Conservation (phyloP, 2,329 filamentous ascomycete genomes). For the Trichoderma koningii region DNA sequence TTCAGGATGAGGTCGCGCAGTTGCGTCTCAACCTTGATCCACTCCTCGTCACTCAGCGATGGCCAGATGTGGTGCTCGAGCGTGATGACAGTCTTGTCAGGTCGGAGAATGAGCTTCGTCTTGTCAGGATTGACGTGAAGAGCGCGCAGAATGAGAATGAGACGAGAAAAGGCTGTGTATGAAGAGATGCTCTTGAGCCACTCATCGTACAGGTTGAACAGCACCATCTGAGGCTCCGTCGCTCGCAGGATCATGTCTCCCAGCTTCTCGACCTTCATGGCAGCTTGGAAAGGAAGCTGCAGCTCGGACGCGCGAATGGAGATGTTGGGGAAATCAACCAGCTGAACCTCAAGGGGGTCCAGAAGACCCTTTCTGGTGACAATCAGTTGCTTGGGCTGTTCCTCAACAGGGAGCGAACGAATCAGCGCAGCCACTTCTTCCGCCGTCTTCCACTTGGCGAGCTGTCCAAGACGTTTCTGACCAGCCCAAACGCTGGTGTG, state of each 20-base stretch:
- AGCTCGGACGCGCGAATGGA: slow-evolving; percentile 96
- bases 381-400: slow-evolving; percentile 98
- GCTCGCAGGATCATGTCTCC: slow-evolving; percentile 98
- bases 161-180: slow-evolving; percentile 95
- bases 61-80: slow-evolving; percentile 99
- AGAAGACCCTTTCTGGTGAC: slow-evolving; percentile 96
- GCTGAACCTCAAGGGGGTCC: slow-evolving; percentile 93
- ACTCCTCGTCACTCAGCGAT: slow-evolving; percentile 88
- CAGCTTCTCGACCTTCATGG: slow-evolving; percentile 99
- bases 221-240: slow-evolving; percentile 98
- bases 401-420: slow-evolving; percentile 91
- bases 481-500: slow-evolving; percentile 99
- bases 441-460: slow-evolving; percentile 99
- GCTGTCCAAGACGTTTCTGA: slow-evolving; percentile 96
- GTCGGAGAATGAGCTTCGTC: slow-evolving; percentile 91
- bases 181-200: slow-evolving; percentile 99
- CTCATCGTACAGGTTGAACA: slow-evolving; percentile 98
- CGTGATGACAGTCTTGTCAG: slow-evolving; percentile 97
- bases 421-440: slow-evolving; percentile 99
- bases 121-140: slow-evolving; percentile 98
- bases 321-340: slow-evolving; percentile 98
- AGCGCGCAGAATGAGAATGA: slow-evolving; percentile 89
- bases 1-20: slow-evolving; percentile 94
- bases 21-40: slow-evolving; percentile 99
- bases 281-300: slow-evolving; percentile 96